These are phyloP conservation scores for Solanum medicagineum DNA, from an alignment of 257 asterid species.

Conservation along the genomic window DNA sequence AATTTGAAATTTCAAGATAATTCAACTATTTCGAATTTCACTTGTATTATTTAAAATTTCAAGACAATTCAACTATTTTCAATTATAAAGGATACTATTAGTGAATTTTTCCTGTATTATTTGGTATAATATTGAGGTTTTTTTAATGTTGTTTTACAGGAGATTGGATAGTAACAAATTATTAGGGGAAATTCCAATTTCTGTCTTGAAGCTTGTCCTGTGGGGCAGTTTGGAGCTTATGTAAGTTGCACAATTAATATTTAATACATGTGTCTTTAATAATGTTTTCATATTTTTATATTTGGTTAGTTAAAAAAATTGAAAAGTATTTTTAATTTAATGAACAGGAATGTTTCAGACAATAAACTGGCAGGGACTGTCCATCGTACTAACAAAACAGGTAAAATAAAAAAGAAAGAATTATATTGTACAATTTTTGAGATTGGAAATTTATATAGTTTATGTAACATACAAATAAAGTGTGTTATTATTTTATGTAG, in stretches of 20 bases:
- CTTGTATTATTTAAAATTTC: too few species aligned
- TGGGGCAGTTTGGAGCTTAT: conserved; percentile 12
- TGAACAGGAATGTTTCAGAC: conserved; percentile 24
- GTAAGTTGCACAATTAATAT: conserved; percentile 6
- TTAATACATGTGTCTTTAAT: neutral
- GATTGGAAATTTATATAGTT: neutral
- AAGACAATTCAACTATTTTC: neutral
- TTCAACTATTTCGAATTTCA: neutral
- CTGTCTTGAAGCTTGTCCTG: conserved; percentile 12
- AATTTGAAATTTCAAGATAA: neutral
- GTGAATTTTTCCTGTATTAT: neutral
- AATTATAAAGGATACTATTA: neutral
- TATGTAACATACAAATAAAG: neutral
- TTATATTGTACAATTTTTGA: neutral
- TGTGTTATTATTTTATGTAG: conserved; percentile 5
- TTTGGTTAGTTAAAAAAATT: neutral
- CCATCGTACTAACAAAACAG: neutral
- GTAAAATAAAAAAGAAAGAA: neutral
- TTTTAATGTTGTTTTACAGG: conserved; percentile 3
- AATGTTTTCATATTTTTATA: neutral
- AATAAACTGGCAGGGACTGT: conserved; percentile 23
- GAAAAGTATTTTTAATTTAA: neutral
- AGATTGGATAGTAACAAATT: conserved; percentile 20
- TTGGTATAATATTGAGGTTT: neutral
- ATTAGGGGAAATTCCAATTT: conserved; percentile 17